Evolutionary conservation across 2,329 filamentous ascomycete genomes (phyloP).

Genomic region (Aspergillus piperis): DNA sequence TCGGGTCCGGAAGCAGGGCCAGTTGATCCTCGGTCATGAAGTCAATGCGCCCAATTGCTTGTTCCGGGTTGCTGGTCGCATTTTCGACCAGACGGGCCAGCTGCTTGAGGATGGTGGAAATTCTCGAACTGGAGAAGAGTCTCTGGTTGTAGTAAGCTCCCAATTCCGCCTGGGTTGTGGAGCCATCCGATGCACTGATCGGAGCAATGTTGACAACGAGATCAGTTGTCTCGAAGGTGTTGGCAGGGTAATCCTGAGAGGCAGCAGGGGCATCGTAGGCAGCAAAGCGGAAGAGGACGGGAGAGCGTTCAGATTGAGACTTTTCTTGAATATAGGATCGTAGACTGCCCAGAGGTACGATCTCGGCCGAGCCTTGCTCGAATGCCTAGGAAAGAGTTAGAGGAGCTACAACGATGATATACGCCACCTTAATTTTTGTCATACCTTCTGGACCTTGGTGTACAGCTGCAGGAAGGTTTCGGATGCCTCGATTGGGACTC

Average conservation of each 20-base stretch:
- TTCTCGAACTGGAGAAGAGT: slow-evolving; percentile 49
- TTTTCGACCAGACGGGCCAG: slow-evolving; percentile 44
- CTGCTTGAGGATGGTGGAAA: slow-evolving; percentile 47
- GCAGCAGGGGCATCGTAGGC: slow-evolving; percentile 48
- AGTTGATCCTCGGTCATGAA: slow-evolving; percentile 42
- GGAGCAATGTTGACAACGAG: slow-evolving; percentile 44
- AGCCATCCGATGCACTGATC: slow-evolving; percentile 22
- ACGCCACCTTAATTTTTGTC: not conserved
- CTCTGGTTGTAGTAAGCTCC: slow-evolving; percentile 49
- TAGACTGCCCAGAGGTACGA: slow-evolving; percentile 44
- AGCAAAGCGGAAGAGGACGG: slow-evolving; percentile 50
- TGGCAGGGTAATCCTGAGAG: slow-evolving; percentile 43
- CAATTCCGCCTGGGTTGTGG: slow-evolving; percentile 32
- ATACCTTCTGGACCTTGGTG: slow-evolving; percentile 44
- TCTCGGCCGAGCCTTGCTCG: slow-evolving; percentile 43
- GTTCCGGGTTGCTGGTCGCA: slow-evolving; percentile 42
- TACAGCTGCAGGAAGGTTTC: slow-evolving; percentile 46
- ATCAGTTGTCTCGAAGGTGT: slow-evolving; percentile 49
- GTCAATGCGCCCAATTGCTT: slow-evolving; percentile 47
- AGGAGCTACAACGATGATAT: not conserved
- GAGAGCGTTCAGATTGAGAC: slow-evolving; percentile 40
- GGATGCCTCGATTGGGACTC: slow-evolving; percentile 42
- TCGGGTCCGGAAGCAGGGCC: slow-evolving; percentile 44
- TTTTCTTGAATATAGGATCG: slow-evolving; percentile 45
- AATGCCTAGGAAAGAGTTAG: slow-evolving; percentile 35